phyloP scores from a whole-genome alignment of 371 early-diverging fungal species.

The Syncephalastrum racemosum region DNA sequence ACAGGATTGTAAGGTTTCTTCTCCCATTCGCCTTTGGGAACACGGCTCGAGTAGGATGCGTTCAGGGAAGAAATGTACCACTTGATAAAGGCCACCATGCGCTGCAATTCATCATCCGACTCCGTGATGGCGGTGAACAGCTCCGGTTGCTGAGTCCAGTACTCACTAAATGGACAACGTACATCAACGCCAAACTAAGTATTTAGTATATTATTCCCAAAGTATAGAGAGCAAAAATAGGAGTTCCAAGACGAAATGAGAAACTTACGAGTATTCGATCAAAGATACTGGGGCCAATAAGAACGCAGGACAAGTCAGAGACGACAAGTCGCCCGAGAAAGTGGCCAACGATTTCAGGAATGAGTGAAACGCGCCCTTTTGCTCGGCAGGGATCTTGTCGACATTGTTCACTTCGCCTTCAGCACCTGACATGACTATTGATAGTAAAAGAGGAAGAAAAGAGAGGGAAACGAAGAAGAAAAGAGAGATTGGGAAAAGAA shows the following conservation, averaged over 20 bases:
- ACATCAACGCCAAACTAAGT: not conserved
- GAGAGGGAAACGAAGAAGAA: conserved; percentile 7
- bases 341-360: conserved; percentile 70
- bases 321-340: conserved; percentile 76
- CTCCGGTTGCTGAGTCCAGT: conserved; percentile 74
- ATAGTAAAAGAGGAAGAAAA: conserved; percentile 2
- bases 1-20: conserved; percentile 87
- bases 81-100: conserved; percentile 65
- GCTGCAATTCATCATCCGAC: conserved; percentile 60
- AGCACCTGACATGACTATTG: conserved; percentile 12
- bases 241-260: not conserved
- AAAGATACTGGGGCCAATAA: conserved; percentile 69
- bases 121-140: conserved; percentile 66
- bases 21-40: conserved; percentile 60
- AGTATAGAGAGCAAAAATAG: not conserved
- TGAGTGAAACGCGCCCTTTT: conserved; percentile 65
- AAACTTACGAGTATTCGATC: conserved; percentile 72
- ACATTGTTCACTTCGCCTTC: conserved; percentile 44
- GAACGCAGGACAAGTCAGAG: conserved; percentile 76
- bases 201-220: not conserved
- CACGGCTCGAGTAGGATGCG: conserved; percentile 61
- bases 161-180: conserved; percentile 46
- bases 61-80: conserved; percentile 82
- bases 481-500: conserved; percentile 2
- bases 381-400: conserved; percentile 58